Evolutionary conservation across 2,329 filamentous ascomycete genomes (phyloP).

Genomic region (Penicillium sp.): DNA sequence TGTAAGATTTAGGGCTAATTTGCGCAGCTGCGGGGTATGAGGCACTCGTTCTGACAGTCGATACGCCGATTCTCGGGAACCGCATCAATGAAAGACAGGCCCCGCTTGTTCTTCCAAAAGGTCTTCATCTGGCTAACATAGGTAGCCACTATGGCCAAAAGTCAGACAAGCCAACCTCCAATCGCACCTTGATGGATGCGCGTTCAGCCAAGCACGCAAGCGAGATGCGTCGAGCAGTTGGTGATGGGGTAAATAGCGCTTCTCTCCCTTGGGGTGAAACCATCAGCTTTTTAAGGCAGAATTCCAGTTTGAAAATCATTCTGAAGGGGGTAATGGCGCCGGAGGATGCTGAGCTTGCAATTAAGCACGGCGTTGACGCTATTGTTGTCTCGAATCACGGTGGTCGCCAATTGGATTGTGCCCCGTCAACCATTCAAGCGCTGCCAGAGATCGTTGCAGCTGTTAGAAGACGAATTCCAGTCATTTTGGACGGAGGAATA

Average conservation of each 20-base stretch:
- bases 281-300: slow-evolving; percentile 6
- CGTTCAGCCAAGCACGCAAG: slow-evolving; percentile 3
- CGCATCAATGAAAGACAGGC: slow-evolving; percentile 8
- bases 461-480: neutral
- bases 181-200: slow-evolving; percentile 11
- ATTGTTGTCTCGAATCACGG: slow-evolving; percentile 16
- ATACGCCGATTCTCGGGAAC: slow-evolving; percentile 10
- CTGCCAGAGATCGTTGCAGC: neutral
- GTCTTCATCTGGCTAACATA: slow-evolving; percentile 7
- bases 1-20: neutral
- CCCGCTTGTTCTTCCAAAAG: slow-evolving; percentile 10
- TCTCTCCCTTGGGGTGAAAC: slow-evolving; percentile 9
- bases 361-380: slow-evolving; percentile 7
- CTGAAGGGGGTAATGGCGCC: slow-evolving; percentile 9
- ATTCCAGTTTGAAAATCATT: slow-evolving; percentile 11
- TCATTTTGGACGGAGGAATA: slow-evolving; percentile 11
- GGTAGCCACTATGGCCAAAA: neutral
- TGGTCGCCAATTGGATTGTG: slow-evolving; percentile 12
- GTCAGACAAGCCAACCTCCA: slow-evolving; percentile 3
- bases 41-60: slow-evolving; percentile 12
- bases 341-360: slow-evolving; percentile 5
- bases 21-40: slow-evolving; percentile 8
- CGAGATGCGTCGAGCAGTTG: slow-evolving; percentile 1
- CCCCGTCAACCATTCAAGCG: slow-evolving; percentile 11
- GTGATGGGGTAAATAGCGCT: slow-evolving; percentile 7